Evolutionary conservation across 2,329 filamentous ascomycete species (phyloP), one percentile per base, ranked within the genome.

Genomic region (Colletotrichum kahawae): DNA sequence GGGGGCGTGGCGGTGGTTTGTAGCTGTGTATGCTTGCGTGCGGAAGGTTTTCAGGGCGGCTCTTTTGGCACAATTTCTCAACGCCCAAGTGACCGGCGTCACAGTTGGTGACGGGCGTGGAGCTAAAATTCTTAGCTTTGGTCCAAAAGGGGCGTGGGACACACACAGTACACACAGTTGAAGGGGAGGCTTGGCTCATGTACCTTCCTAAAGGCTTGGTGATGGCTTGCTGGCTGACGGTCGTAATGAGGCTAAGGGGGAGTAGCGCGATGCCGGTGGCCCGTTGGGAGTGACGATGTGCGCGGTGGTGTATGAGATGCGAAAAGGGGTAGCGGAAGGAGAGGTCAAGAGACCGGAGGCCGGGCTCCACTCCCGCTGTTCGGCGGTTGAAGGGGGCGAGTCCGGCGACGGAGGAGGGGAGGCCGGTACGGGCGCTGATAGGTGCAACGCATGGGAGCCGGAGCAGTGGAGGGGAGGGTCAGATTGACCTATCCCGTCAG

Each of bases 131-230:
- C 36, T 57, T 31, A 27, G 63, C 24, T 38, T 65, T 24, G 21
- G n/a, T 14, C 67, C 29, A 43, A 27, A 65, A 62, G 10, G 27
- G 33, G 68, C 18, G 67, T 59, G 27, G 36, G 54, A 36, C 18
- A 68, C 60, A 56, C 72, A 75, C 72, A 75, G 72, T 75, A 75
- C 63, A 66, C 72, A 67, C 68, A 75, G 62, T 72, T 64, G 16
- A 27, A 43, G 33, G 27, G 38, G 14, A 60, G 57, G 14, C 43
- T 62, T 43, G 21, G 57, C 31, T 31, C n/a, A 74, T 56, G 71
- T 74, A 74, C 54, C 51, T 24, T 33, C 13, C 9, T 21, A 8
- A 65, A 63, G 69, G 51, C 62, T 65, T 43, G 29, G 21, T 36
- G 64, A 72, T 14, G 65, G 56, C 64, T 59, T 64, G 51, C 54